Evolutionary conservation across 2,329 filamentous ascomycete genomes (phyloP).

Genomic region (Fusarium bactridioides): DNA sequence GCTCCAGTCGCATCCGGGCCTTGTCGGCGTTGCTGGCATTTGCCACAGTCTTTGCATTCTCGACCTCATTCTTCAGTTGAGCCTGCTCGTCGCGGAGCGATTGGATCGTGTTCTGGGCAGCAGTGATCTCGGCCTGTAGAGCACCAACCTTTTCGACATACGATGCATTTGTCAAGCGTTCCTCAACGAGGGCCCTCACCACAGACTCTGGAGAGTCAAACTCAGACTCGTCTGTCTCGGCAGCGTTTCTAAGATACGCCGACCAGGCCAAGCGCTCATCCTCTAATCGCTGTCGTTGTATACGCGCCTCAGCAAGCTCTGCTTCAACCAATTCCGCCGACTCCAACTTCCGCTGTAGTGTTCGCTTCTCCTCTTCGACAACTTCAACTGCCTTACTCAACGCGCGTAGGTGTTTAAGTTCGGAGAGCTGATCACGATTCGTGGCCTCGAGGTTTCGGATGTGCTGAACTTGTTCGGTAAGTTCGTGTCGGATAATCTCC

Average conservation of each 20-base stretch:
- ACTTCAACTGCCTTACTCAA: slow-evolving; percentile 88
- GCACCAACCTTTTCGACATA: slow-evolving; percentile 83
- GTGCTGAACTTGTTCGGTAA: slow-evolving; percentile 91
- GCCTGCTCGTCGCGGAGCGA: slow-evolving; percentile 74
- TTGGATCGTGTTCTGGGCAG: slow-evolving; percentile 79
- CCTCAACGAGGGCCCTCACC: slow-evolving; percentile 82
- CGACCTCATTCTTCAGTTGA: slow-evolving; percentile 71
- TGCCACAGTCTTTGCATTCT: slow-evolving; percentile 67
- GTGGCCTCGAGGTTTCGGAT: slow-evolving; percentile 83
- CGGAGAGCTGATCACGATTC: slow-evolving; percentile 79
- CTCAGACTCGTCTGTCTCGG: slow-evolving; percentile 68
- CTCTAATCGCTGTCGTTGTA: slow-evolving; percentile 86
- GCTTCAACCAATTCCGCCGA: slow-evolving; percentile 76
- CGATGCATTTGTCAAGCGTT: slow-evolving; percentile 79
- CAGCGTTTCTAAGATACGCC: slow-evolving; percentile 78
- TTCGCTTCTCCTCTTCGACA: slow-evolving; percentile 93
- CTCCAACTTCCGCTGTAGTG: slow-evolving; percentile 79
- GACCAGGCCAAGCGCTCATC: slow-evolving; percentile 90
- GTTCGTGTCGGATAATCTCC: slow-evolving; percentile 82
- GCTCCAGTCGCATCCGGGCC: slow-evolving; percentile 77
- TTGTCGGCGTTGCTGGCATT: slow-evolving; percentile 66
- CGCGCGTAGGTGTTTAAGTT: slow-evolving; percentile 83
- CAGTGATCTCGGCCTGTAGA: slow-evolving; percentile 78
- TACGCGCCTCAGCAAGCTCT: slow-evolving; percentile 79
- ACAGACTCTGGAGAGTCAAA: slow-evolving; percentile 90